Evolutionary conservation across 306 rosid species (phyloP), one percentile per base, ranked within the genome.

Genomic region (Vigna reflexopilosa): DNA sequence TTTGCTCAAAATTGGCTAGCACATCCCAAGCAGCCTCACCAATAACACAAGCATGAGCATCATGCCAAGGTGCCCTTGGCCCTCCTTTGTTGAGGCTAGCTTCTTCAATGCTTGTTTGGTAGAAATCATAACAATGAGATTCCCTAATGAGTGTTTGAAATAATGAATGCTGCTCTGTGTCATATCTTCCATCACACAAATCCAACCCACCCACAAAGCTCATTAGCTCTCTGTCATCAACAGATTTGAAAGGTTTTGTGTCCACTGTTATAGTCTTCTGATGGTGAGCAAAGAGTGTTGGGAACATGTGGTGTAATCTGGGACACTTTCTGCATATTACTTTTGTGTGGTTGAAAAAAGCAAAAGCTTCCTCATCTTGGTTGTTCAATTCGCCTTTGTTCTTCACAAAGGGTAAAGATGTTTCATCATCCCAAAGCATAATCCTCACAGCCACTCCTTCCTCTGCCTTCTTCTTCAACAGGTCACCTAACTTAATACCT

Each of bases 21-120:
- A 95, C 83, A 69, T 95, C 98, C 92, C 93, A 89, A 71, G 97
- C 91, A 1, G 98, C 98, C 9, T 85, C 96, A n/a, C 98, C 98
- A 0, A 70, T 84, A 51, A 95, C 75, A 82, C 98, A 83, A 62
- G 98, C 96, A 83, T 95, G 98, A 65, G 89, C 89, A 86, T 95
- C 98, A 77, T 95, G 98, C 98, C 98, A 92, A 38, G 98, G 98
- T 15, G 75, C 61, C 78, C 98, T 89, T 52, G 98, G 98, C 83
- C 98, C 98, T 56, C 98, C 98, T 83, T 80, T 87, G 34, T 86
- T 83, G 42, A 88, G 83, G 82, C 86, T 87, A 38, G 98, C 90
- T 36, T 93, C 91, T 20, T 84, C 76, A 70, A 95, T 88, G 75
- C 80, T 91, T 26, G 91, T 85, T 80, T 95, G 98, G 75, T 92